Evolutionary conservation across 2,329 filamentous ascomycete species (phyloP).

Genomic region (Arachnomyces sp.): DNA sequence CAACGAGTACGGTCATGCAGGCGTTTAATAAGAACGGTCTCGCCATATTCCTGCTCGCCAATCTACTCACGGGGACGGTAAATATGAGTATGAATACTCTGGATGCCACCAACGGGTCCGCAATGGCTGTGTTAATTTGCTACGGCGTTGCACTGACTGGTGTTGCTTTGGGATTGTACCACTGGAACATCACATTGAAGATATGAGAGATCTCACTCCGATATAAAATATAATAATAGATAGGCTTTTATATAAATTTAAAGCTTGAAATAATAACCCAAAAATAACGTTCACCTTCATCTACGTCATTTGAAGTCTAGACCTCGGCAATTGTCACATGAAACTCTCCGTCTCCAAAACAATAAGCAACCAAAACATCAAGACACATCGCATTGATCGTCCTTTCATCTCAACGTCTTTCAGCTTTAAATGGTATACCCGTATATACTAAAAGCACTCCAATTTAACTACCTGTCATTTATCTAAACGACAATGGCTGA

Average conservation of each 20-base stretch:
- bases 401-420: background rate
- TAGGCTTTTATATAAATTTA: too few relatives aligned
- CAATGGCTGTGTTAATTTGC: constrained; percentile 65
- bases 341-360: too few relatives aligned
- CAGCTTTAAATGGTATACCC: constrained; percentile 2
- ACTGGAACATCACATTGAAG: constrained; percentile 26
- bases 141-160: constrained; percentile 63
- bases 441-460: too few relatives aligned
- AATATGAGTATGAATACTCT: constrained; percentile 83
- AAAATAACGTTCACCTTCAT: too few relatives aligned
- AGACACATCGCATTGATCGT: constrained; percentile 3
- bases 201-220: constrained; percentile 11
- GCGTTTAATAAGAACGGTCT: constrained; percentile 87
- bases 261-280: too few relatives aligned
- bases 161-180: constrained; percentile 46
- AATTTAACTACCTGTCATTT: too few relatives aligned
- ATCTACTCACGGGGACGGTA: constrained; percentile 78
- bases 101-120: constrained; percentile 53
- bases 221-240: too few relatives aligned
- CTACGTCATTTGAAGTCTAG: too few relatives aligned
- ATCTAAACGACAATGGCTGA: too few relatives aligned
- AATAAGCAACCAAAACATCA: background rate
- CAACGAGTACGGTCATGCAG: constrained; percentile 72
- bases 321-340: too few relatives aligned
- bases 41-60: constrained; percentile 75